Percentiles rank a stretch among this genome's conserved stretches.
Conservation (phyloP, 352 stramenopile genomes). For the Globisporangium paddicum region DNA sequence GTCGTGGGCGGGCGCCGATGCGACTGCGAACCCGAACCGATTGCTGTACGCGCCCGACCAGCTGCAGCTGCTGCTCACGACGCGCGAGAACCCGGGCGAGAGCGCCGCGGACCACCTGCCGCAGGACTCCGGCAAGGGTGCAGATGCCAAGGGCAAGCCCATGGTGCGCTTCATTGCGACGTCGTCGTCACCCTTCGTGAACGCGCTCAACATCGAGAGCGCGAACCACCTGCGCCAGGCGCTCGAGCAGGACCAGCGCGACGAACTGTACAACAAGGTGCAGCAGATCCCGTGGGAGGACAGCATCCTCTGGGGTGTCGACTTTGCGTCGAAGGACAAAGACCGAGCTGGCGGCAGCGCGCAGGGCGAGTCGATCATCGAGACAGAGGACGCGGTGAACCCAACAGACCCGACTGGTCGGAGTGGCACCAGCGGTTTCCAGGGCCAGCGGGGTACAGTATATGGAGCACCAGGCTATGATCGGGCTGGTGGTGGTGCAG, state of each 20-base stretch:
- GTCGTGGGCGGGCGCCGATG: slow-evolving; percentile 5
- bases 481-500: not conserved
- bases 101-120: slow-evolving; percentile 33
- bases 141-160: slow-evolving; percentile 50
- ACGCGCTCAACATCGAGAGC: slow-evolving; percentile 16
- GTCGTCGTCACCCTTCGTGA: slow-evolving; percentile 54
- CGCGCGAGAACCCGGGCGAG: slow-evolving; percentile 34
- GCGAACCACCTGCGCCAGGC: slow-evolving; percentile 17
- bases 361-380: slow-evolving; percentile 4
- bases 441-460: not conserved
- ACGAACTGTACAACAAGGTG: slow-evolving; percentile 75
- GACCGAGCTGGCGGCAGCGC: not conserved
- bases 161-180: slow-evolving; percentile 67
- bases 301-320: slow-evolving; percentile 72
- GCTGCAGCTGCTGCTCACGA: slow-evolving; percentile 56
- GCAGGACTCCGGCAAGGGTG: slow-evolving; percentile 24
- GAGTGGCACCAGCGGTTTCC: not conserved
- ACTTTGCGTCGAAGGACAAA: slow-evolving; percentile 34
- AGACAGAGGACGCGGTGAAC: slow-evolving; percentile 4
- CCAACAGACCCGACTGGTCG: not conserved
- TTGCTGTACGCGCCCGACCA: slow-evolving; percentile 52
- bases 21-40: slow-evolving; percentile 14
- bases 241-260: slow-evolving; percentile 20
- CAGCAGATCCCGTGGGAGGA: slow-evolving; percentile 82
- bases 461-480: not conserved